These are phyloP conservation scores for Thraustotheca clavata DNA, from an alignment of 352 stramenopile species.

Conservation along the genomic window DNA sequence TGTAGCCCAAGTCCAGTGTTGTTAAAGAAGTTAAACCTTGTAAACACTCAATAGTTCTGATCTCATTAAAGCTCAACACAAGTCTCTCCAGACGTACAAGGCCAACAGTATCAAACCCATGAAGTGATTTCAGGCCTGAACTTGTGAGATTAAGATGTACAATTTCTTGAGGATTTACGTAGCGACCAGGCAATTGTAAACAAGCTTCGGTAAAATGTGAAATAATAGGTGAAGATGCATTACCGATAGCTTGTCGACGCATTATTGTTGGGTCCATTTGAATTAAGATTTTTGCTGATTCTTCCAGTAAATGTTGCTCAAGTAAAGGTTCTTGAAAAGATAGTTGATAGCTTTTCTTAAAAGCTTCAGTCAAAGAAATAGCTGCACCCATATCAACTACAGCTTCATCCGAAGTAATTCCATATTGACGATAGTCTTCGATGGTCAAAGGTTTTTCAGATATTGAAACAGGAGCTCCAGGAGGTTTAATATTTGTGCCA, in stretches of 20 bases:
- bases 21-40: constrained; percentile 30
- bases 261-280: constrained; percentile 16
- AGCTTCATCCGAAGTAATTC: constrained; percentile 14
- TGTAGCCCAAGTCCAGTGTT: constrained; percentile 59
- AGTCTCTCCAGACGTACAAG: constrained; percentile 40
- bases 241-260: constrained; percentile 5
- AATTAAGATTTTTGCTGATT: constrained; percentile 9
- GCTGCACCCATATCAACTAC: constrained; percentile 14
- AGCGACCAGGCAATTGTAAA: background rate
- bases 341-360: constrained; percentile 15
- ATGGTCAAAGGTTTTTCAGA: background rate
- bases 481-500: background rate
- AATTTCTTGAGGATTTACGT: background rate
- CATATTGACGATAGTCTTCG: background rate
- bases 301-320: constrained; percentile 21
- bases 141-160: constrained; percentile 15
- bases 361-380: constrained; percentile 5
- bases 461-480: background rate
- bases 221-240: background rate
- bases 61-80: constrained; percentile 65
- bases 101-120: background rate
- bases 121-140: constrained; percentile 9
- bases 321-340: constrained; percentile 13
- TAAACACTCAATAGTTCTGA: constrained; percentile 34
- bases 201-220: background rate